Base-by-base conservation (phyloP, 176 grass and related monocot species). In the Rhynchospora pubera region DNA sequence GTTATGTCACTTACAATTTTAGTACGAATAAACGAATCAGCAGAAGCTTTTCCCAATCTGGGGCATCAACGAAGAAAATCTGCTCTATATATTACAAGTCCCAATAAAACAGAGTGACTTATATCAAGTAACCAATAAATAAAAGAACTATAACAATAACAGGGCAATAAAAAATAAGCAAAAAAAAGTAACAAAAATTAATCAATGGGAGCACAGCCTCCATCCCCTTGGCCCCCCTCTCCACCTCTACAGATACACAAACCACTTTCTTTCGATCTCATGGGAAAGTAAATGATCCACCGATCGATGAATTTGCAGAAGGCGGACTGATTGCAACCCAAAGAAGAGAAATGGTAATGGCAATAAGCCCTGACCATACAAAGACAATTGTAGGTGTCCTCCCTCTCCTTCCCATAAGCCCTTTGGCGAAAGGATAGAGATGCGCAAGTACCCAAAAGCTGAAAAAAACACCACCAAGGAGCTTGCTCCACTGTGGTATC, bases 381-480 rank as follows among this genome's bases (percentile, higher is more conserved):
- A 91, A 99, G 56, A 99, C 93, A 9, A 99, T 99, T 30, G 92
- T 99, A 0, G 97, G 97, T 5, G 93, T 96, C 44, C 89, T 82
- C 1, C 97, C 97, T 11, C 93, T 88, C 43, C 97, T 72, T 0
- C 97, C 97, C 97, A 96, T 95, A 2, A 99, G 82, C 22, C 97
- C 97, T 80, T 99, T 99, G 4, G 97, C 91, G 5, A 99, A 99
- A 0, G 97, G 97, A 85, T 99, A 99, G 13, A 99, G 86, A 84
- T 99, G 97, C 0, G 91, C 91, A 65, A 95, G 69, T 52, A 99
- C 97, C 97, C 93, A 82, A 99, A 99, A 99, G 86, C 97, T 99
- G 91, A 99, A 99, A 91, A 99, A 99, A 30, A 99, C 97, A 0
- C 97, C 93, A 0, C 97, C 97, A 0, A 99, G 48, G 4, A 99